These are phyloP conservation scores for Botryotinia convoluta DNA, from an alignment of 2,329 filamentous ascomycete species.

Conservation along the genomic window DNA sequence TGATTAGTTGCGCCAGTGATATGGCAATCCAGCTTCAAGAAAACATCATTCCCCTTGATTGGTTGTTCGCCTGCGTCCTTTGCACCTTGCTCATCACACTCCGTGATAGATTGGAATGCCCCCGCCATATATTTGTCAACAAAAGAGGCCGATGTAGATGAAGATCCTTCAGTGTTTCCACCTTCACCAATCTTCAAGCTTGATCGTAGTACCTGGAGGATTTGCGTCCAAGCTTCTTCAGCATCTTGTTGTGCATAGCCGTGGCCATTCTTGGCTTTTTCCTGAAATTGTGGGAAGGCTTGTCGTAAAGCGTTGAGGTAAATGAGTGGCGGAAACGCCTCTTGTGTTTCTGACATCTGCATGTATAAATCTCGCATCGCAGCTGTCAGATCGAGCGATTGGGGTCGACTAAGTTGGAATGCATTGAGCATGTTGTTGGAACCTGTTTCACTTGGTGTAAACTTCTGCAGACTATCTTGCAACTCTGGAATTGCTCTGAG, in stretches of 20 bases:
- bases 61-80: slow-evolving; percentile 71
- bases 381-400: slow-evolving; percentile 61
- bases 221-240: slow-evolving; percentile 97
- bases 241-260: slow-evolving; percentile 98
- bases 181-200: slow-evolving; percentile 64
- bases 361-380: slow-evolving; percentile 82
- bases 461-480: slow-evolving; percentile 71
- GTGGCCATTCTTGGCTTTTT: slow-evolving; percentile 75
- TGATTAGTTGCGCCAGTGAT: slow-evolving; percentile 87
- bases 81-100: slow-evolving; percentile 79
- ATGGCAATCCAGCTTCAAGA: slow-evolving; percentile 94
- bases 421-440: slow-evolving; percentile 40
- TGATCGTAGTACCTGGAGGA: slow-evolving; percentile 76
- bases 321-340: slow-evolving; percentile 76
- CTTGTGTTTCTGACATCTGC: slow-evolving; percentile 84
- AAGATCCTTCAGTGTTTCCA: slow-evolving; percentile 49
- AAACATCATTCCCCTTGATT: slow-evolving; percentile 66
- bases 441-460: slow-evolving; percentile 44
- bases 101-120: slow-evolving; percentile 71
- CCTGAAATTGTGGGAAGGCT: slow-evolving; percentile 88
- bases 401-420: slow-evolving; percentile 46
- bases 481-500: slow-evolving; percentile 87
- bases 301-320: slow-evolving; percentile 79
- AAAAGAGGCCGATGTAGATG: slow-evolving; percentile 61
- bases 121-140: slow-evolving; percentile 90